These are phyloP conservation scores for Pythium guiyangense DNA, from an alignment of 352 stramenopile genomes.

Conservation along the genomic window DNA sequence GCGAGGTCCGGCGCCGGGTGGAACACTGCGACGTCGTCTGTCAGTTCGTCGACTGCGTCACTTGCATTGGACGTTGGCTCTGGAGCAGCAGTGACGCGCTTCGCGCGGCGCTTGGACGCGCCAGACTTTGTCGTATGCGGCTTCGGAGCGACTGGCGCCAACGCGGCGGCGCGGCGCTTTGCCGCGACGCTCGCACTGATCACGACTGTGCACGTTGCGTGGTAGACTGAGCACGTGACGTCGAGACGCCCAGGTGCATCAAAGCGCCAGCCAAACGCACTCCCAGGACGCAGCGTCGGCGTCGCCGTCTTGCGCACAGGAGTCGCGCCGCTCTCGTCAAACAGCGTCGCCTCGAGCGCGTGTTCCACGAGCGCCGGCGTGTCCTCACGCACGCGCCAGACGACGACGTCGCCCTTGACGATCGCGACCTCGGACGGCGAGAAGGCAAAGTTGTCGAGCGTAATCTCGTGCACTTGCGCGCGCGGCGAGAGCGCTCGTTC, in stretches of 20 bases:
- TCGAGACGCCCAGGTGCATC: slow-evolving; percentile 13
- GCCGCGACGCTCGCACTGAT: slow-evolving; percentile 9
- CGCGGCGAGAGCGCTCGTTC: not conserved
- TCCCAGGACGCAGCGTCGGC: slow-evolving; percentile 19
- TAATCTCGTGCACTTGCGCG: slow-evolving; percentile 23
- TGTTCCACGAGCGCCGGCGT: slow-evolving; percentile 39
- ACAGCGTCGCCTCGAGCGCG: slow-evolving; percentile 24
- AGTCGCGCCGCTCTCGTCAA: not conserved
- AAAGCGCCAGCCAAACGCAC: slow-evolving; percentile 33
- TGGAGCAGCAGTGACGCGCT: not conserved
- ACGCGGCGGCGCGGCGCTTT: slow-evolving; percentile 17
- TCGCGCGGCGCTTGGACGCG: slow-evolving; percentile 7
- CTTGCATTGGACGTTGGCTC: slow-evolving; percentile 23
- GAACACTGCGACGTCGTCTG: slow-evolving; percentile 26
- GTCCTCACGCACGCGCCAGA: slow-evolving; percentile 29
- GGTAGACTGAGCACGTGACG: slow-evolving; percentile 35
- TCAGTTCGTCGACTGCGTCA: slow-evolving; percentile 10
- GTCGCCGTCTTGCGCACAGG: slow-evolving; percentile 14
- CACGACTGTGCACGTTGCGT: slow-evolving; percentile 22
- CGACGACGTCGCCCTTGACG: slow-evolving; percentile 25
- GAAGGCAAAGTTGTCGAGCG: slow-evolving; percentile 35
- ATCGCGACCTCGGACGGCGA: slow-evolving; percentile 24
- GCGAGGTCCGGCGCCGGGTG: slow-evolving; percentile 32
- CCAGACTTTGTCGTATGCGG: no score
- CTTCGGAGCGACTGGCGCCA: no score